These are phyloP conservation scores for Corylus avellana DNA, from an alignment of 306 rosid genomes.

Conservation along the genomic window DNA sequence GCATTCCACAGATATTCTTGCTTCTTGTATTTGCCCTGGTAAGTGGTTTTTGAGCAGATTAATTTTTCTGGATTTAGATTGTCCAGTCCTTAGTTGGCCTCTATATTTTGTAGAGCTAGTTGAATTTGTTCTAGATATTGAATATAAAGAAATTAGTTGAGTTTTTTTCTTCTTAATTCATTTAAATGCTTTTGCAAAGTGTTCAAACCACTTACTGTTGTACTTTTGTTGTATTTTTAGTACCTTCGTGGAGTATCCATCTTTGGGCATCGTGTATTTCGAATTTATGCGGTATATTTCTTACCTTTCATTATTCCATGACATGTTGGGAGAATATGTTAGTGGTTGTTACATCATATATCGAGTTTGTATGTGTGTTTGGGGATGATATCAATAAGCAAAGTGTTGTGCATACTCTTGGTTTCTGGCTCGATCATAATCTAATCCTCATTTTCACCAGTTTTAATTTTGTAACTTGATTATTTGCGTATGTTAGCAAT, in stretches of 20 bases:
- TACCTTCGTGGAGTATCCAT: constrained; percentile 87
- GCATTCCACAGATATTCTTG: constrained; percentile 75
- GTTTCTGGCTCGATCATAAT: background rate
- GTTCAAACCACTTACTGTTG: constrained; percentile 28
- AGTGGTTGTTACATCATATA: background rate
- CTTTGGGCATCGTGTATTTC: constrained; percentile 69
- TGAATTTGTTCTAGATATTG: constrained; percentile 2
- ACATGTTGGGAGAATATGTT: background rate
- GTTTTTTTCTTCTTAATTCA: constrained; percentile 25
- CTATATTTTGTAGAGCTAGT: background rate
- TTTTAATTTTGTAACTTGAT: background rate
- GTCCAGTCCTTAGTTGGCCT: constrained; percentile 7
- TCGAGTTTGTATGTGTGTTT: background rate
- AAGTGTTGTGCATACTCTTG: background rate
- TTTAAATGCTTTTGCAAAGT: constrained; percentile 12
- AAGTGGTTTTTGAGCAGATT: constrained; percentile 26
- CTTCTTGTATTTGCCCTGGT: constrained; percentile 81
- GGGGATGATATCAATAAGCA: background rate
- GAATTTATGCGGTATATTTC: constrained; percentile 78
- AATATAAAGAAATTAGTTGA: background rate
- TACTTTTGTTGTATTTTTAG: constrained; percentile 39
- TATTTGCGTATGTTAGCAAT: background rate
- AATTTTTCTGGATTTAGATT: constrained; percentile 14
- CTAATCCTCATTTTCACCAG: background rate
- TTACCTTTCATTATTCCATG: constrained; percentile 1